A percentile compares a stretch with the other conserved stretches of the same genome.
Conservation (phyloP, 139 green algal species). For the Tetraselmis striata region DNA sequence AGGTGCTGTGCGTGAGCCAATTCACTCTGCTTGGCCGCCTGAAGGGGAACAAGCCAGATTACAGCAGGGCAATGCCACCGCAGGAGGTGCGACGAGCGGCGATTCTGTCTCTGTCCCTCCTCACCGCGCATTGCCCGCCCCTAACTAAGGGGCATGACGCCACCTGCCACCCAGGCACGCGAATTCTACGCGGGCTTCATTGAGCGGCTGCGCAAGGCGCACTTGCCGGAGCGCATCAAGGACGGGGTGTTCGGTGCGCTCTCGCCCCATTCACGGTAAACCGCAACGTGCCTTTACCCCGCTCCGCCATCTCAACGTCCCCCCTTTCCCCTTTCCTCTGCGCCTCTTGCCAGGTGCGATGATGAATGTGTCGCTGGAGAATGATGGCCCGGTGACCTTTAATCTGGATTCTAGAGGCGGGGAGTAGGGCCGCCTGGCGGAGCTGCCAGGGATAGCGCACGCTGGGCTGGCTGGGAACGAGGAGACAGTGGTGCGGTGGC, state of each 20-base stretch:
- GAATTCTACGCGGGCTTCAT: conserved; percentile 53
- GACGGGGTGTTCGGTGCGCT: conserved; percentile 53
- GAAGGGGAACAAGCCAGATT: conserved; percentile 75
- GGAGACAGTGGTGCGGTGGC: too few species aligned
- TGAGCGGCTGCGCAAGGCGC: conserved; percentile 30
- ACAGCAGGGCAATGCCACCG: conserved; percentile 58
- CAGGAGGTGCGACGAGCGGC: conserved; percentile 19
- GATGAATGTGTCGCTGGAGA: conserved; percentile 58
- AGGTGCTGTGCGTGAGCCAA: conserved; percentile 63
- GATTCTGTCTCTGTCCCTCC: neutral
- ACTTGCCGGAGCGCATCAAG: conserved; percentile 39
- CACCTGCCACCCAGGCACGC: conserved; percentile 28
- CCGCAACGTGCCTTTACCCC: too few species aligned
- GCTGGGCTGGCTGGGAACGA: too few species aligned
- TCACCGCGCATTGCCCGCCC: too few species aligned
- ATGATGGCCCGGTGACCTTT: conserved; percentile 52
- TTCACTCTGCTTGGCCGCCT: conserved; percentile 69
- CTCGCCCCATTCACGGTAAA: too few species aligned
- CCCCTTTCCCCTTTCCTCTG: too few species aligned
- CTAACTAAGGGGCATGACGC: too few species aligned
- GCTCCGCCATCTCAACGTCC: too few species aligned
- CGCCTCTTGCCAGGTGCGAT: conserved; percentile 53
- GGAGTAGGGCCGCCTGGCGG: neutral
- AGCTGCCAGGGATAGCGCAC: too few species aligned
- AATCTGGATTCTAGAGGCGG: conserved; percentile 24